Evolutionary conservation across 192 early-diverging fungal genomes (phyloP).

Genomic region (Piromyces sp.): DNA sequence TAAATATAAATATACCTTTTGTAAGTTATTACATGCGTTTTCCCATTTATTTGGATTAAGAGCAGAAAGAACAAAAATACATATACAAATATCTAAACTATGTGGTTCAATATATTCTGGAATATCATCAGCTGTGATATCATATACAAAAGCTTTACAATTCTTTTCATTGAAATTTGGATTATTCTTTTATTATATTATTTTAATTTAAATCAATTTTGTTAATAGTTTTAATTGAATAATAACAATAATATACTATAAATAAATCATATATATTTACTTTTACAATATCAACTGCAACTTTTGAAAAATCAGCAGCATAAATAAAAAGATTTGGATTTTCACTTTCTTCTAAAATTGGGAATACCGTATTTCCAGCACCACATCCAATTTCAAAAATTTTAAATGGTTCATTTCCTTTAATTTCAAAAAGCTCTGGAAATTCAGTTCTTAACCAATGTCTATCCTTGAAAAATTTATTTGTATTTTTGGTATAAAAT

Average conservation of each 20-base stretch:
- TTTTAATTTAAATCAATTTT: no score
- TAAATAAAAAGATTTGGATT: slow-evolving; percentile 66
- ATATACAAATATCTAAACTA: slow-evolving; percentile 74
- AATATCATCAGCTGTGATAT: slow-evolving; percentile 60
- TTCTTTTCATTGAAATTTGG: slow-evolving; percentile 43
- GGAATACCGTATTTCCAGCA: slow-evolving; percentile 90
- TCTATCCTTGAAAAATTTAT: slow-evolving; percentile 46
- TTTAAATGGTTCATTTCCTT: slow-evolving; percentile 13
- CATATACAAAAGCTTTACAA: slow-evolving; percentile 83
- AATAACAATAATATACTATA: no score
- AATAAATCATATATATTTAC: slow-evolving; percentile 11
- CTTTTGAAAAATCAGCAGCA: slow-evolving; percentile 78
- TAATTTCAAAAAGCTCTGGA: neutral
- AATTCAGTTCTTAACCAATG: slow-evolving; percentile 24
- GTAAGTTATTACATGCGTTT: slow-evolving; percentile 62
- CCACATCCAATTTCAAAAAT: slow-evolving; percentile 96
- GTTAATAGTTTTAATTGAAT: no score
- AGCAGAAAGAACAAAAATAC: slow-evolving; percentile 93
- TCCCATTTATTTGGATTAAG: slow-evolving; percentile 71
- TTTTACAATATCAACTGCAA: slow-evolving; percentile 86
- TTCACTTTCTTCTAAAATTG: slow-evolving; percentile 53
- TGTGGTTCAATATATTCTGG: slow-evolving; percentile 55
- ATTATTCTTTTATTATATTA: slow-evolving; percentile 10
- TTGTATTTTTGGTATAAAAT: slow-evolving; percentile 34
- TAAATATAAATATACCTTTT: slow-evolving; percentile 40